Conservation (phyloP, 2,329 filamentous ascomycete species). For the Fusarium humuli region DNA sequence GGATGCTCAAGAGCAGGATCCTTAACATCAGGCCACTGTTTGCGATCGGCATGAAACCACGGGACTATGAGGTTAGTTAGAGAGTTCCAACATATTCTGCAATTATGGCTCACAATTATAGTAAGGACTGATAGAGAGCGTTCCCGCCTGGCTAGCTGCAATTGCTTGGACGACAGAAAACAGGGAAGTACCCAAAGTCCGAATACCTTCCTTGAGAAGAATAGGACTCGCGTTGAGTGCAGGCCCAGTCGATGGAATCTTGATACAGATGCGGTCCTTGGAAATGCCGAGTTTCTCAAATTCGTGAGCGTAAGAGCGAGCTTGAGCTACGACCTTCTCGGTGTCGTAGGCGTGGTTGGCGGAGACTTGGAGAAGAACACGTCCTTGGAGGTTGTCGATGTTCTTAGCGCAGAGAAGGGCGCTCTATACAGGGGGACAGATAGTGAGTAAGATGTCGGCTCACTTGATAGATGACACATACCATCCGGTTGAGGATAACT, state of each 20-base stretch:
- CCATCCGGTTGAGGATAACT: conserved; percentile 1
- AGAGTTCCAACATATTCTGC: rapidly evolving
- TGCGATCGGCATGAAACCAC: background rate
- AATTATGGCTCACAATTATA: background rate
- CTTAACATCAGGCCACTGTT: conserved; percentile 4
- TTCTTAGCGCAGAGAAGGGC: conserved; percentile 13
- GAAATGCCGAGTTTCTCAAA: conserved; percentile 11
- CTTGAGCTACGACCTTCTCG: background rate
- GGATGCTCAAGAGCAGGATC: conserved; percentile 21
- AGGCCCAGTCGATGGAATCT: conserved; percentile 6
- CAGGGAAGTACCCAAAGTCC: conserved; percentile 9
- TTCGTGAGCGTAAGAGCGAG: background rate
- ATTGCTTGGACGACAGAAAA: conserved; percentile 5
- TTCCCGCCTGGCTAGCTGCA: background rate
- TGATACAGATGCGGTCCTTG: conserved; percentile 8
- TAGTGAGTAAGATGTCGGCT: background rate
- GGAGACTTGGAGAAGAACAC: conserved; percentile 5
- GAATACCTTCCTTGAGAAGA: conserved; percentile 4
- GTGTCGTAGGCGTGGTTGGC: conserved; percentile 12
- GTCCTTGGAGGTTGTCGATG: background rate
- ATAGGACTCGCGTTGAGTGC: conserved; percentile 11
- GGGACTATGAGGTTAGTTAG: background rate
- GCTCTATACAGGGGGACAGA: background rate
- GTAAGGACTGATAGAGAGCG: background rate
- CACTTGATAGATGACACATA: rapidly evolving